A percentile compares a stretch with the other conserved stretches of the same genome.
phyloP scores from a whole-genome alignment of 2,329 filamentous ascomycete genomes.

The Penicillium thymicola region DNA sequence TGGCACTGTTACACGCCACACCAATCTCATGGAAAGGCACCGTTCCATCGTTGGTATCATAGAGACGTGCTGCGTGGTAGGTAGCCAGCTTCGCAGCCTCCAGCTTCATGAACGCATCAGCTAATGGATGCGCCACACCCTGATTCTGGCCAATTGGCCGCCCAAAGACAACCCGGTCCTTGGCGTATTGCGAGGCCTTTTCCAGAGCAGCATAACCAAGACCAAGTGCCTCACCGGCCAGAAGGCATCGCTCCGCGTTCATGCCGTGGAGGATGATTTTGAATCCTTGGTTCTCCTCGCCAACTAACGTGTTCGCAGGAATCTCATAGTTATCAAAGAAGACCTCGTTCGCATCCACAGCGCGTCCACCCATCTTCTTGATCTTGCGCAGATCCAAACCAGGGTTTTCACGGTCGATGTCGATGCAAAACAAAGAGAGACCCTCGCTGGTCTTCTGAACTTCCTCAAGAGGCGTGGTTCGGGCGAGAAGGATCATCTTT shows the following conservation, averaged over 20 bases:
- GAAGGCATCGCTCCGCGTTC: conserved; percentile 72
- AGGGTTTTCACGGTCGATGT: conserved; percentile 60
- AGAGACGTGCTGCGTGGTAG: conserved; percentile 59
- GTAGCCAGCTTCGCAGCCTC: conserved; percentile 61
- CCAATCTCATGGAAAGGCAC: conserved; percentile 58
- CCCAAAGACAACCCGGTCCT: conserved; percentile 60
- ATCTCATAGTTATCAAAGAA: conserved; percentile 80
- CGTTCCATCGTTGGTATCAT: conserved; percentile 53
- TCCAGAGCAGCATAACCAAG: conserved; percentile 70
- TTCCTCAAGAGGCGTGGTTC: conserved; percentile 68
- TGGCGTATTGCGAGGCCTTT: conserved; percentile 63
- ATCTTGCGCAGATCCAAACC: conserved; percentile 68
- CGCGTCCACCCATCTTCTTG: conserved; percentile 79
- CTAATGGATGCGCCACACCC: conserved; percentile 58
- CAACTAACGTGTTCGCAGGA: conserved; percentile 62
- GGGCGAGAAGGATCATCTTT: conserved; percentile 78
- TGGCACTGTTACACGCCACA: conserved; percentile 65
- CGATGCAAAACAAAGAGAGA: conserved; percentile 76
- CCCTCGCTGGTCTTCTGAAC: conserved; percentile 69
- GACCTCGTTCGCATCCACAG: conserved; percentile 81
- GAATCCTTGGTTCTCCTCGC: conserved; percentile 72
- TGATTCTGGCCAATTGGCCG: conserved; percentile 60
- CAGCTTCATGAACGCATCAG: conserved; percentile 58
- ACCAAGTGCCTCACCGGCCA: conserved; percentile 76
- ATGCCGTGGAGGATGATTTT: conserved; percentile 74